Evolutionary conservation across 2,329 filamentous ascomycete genomes (phyloP).

Genomic region (Sphaerulina musiva): DNA sequence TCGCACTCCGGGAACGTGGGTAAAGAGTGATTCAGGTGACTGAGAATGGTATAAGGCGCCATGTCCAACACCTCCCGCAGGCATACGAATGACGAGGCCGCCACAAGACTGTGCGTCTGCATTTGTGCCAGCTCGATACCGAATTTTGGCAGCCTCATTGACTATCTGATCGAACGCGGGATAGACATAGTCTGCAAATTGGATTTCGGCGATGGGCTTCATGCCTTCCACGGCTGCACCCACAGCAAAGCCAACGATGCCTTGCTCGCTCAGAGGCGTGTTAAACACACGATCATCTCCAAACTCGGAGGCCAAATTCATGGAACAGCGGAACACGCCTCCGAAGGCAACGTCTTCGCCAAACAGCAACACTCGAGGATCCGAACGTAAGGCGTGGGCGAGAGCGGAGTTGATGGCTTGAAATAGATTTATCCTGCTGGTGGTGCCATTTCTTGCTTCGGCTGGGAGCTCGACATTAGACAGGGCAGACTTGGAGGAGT

Average conservation of each 20-base stretch:
- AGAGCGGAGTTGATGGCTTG: slow-evolving; percentile 90
- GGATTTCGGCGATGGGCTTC: slow-evolving; percentile 87
- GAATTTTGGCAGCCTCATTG: slow-evolving; percentile 84
- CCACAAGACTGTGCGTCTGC: slow-evolving; percentile 47
- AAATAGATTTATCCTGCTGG: slow-evolving; percentile 87
- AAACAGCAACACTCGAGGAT: slow-evolving; percentile 83
- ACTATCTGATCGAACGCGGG: slow-evolving; percentile 91
- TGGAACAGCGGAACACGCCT: slow-evolving; percentile 81
- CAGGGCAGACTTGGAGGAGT: slow-evolving; percentile 67
- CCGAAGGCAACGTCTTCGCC: slow-evolving; percentile 97
- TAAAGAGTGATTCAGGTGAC: slow-evolving; percentile 81
- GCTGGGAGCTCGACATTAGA: slow-evolving; percentile 62
- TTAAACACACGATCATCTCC: slow-evolving; percentile 90
- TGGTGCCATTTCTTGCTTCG: slow-evolving; percentile 42
- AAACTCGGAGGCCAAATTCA: slow-evolving; percentile 82
- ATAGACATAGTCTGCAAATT: slow-evolving; percentile 92
- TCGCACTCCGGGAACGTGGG: slow-evolving; percentile 75
- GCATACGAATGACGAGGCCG: slow-evolving; percentile 83
- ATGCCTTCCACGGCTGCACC: slow-evolving; percentile 85
- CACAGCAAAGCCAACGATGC: slow-evolving; percentile 88
- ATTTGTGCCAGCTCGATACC: slow-evolving; percentile 62
- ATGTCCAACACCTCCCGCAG: slow-evolving; percentile 81
- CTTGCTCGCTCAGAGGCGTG: slow-evolving; percentile 88
- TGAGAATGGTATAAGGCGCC: slow-evolving; percentile 85
- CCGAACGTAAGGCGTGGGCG: slow-evolving; percentile 69